phyloP scores from a whole-genome alignment of 2,329 filamentous ascomycete species.

The Pseudogymnoascus sp. region DNA sequence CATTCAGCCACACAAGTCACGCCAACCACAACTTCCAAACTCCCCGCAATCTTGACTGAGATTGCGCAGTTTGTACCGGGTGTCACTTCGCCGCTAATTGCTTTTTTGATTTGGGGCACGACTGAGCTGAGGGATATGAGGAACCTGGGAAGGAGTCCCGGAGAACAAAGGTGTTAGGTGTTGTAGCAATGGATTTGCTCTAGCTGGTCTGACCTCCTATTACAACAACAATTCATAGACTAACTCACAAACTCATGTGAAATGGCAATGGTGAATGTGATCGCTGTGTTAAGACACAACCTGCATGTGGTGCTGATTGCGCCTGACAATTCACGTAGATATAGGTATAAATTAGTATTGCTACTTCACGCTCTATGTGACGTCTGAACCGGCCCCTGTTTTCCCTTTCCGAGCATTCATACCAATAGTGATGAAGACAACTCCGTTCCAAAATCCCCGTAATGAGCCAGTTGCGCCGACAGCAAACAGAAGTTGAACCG shows the following conservation, averaged over 20 bases:
- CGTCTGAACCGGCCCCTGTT: not conserved
- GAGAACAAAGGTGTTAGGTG: not conserved
- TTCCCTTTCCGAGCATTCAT: conserved; percentile 26
- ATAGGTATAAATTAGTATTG: not conserved
- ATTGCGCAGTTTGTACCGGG: conserved; percentile 11
- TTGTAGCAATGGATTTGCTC: not conserved
- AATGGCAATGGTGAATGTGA: not conserved
- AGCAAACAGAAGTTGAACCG: conserved; percentile 64
- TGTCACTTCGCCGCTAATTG: conserved; percentile 9
- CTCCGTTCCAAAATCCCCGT: conserved; percentile 72
- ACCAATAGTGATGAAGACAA: conserved; percentile 32
- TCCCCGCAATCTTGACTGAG: not conserved
- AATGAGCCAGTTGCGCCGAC: conserved; percentile 35
- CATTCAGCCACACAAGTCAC: not conserved
- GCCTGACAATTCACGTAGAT: not conserved
- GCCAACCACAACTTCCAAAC: not conserved
- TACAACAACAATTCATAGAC: not conserved
- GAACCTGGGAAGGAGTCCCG: not conserved
- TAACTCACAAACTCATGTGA: not conserved
- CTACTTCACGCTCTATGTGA: not conserved
- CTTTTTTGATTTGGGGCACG: conserved; percentile 11
- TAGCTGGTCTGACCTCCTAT: not conserved
- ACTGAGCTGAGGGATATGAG: not conserved
- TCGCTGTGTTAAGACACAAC: not conserved
- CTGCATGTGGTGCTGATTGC: not conserved